Percentiles rank a stretch among this genome's conserved stretches.
Conservation (phyloP, 192 early-diverging fungal species). For the Gaertneriomyces semiglobifer region DNA sequence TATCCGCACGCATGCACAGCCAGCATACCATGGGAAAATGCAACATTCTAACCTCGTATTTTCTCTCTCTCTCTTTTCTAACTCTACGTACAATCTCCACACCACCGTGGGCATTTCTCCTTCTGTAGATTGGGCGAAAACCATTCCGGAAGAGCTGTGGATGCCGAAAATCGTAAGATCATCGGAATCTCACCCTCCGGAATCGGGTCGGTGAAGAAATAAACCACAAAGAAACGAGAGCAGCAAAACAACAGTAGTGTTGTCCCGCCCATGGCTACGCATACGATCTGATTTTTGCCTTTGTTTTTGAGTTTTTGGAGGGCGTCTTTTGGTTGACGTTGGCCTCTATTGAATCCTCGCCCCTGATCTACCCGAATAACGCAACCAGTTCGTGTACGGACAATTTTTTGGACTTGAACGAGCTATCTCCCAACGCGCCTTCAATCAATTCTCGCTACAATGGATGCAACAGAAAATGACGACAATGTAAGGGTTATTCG, state of each 20-base stretch:
- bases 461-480: neutral
- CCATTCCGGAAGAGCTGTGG: slow-evolving; percentile 8
- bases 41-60: neutral
- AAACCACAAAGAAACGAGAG: neutral
- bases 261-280: neutral
- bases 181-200: neutral
- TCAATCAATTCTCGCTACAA: slow-evolving; percentile 28
- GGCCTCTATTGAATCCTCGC: too few species aligned
- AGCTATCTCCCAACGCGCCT: slow-evolving; percentile 27
- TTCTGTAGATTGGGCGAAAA: slow-evolving; percentile 13
- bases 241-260: neutral
- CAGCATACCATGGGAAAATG: neutral
- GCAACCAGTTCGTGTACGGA: slow-evolving; percentile 19
- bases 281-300: too few species aligned
- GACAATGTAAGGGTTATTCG: neutral
- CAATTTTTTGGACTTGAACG: slow-evolving; percentile 27
- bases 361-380: slow-evolving; percentile 14
- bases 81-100: neutral
- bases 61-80: neutral
- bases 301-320: neutral
- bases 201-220: neutral
- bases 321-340: too few species aligned
- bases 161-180: neutral
- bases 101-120: neutral
- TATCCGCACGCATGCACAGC: neutral